Evolutionary conservation across 2,329 filamentous ascomycete genomes (phyloP), one percentile per base, ranked within the genome.

Genomic region (Sporothrix humicola): DNA sequence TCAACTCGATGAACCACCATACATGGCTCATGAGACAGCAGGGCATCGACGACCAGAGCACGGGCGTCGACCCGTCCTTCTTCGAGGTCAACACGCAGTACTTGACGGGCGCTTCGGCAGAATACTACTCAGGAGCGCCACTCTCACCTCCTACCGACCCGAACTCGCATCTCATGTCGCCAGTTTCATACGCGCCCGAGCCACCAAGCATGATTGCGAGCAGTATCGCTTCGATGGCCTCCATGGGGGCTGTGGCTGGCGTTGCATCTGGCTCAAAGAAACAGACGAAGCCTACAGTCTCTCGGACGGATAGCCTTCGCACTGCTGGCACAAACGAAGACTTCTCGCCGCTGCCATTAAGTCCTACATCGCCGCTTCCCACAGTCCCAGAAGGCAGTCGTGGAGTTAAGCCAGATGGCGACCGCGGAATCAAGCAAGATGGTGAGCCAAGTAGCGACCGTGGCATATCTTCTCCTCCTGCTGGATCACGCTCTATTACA

Each of bases 121-220:
- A 77, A n/a, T 78, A 78, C 72, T 78, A 78, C 72, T 77, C 77
- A 4, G 77, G 76, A 12, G 77, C 76, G 7, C 78, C 78, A 6
- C 48, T 79, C 15, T 79, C 78, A 17, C 78, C 78, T 0, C 77
- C 77, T 8, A 76, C 68, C 1, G 76, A 76, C 20, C 56, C 74
- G 13, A 69, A 23, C 52, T 73, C 74, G 13, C 42, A 66, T 10
- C 59, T 72, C 9, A 73, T 72, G 74, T 52, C 69, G 15, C 72
- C 74, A 5, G 31, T 70, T 1, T 73, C 74, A 8, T 73, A 69
- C 37, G 54, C 59, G 0, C 37, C 75, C 0, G 46, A 61, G 2
- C 73, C 74, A 1, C 68, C 72, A 10, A 73, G 54, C 50, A 54
- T 69, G 48, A 52, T 72, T 13, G 71, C 75, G 3, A 42, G 65